Percentiles rank a stretch among this genome's conserved stretches.
Evolutionary conservation across 306 rosid species (phyloP).

Genomic region (Quercus bicolor): DNA sequence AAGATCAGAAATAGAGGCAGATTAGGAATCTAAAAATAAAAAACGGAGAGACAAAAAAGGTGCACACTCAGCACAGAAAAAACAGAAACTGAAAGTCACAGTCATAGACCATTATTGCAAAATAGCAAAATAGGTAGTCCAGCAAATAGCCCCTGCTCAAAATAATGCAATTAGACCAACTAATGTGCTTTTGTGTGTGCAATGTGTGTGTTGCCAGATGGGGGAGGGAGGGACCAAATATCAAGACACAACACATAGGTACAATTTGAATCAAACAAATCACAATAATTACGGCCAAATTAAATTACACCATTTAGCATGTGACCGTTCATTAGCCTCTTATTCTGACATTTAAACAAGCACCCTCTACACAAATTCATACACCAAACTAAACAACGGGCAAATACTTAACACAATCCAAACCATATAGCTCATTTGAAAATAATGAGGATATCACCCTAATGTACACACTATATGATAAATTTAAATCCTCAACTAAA

Average conservation of each 20-base stretch:
- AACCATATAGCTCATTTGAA: neutral
- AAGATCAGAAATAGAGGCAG: too few species aligned
- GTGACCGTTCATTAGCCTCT: neutral
- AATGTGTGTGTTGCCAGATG: neutral
- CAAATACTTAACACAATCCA: neutral
- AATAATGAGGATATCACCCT: neutral
- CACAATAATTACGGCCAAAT: neutral
- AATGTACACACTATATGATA: neutral
- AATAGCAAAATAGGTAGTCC: too few species aligned
- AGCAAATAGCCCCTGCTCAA: constrained; percentile 85
- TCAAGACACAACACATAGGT: neutral
- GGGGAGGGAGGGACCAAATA: neutral
- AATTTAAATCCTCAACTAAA: neutral
- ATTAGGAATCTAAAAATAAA: too few species aligned
- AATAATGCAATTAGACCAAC: constrained; percentile 11
- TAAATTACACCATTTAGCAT: neutral
- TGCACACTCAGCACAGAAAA: too few species aligned
- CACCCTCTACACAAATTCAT: neutral
- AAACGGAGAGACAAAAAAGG: too few species aligned
- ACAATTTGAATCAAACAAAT: neutral
- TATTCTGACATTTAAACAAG: too few species aligned
- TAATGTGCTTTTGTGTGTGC: neutral
- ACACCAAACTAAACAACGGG: neutral
- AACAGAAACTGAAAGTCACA: too few species aligned
- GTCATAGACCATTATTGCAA: too few species aligned